Evolutionary conservation across 371 early-diverging fungal species (phyloP).

Genomic region (Lichtheimia ramosa): DNA sequence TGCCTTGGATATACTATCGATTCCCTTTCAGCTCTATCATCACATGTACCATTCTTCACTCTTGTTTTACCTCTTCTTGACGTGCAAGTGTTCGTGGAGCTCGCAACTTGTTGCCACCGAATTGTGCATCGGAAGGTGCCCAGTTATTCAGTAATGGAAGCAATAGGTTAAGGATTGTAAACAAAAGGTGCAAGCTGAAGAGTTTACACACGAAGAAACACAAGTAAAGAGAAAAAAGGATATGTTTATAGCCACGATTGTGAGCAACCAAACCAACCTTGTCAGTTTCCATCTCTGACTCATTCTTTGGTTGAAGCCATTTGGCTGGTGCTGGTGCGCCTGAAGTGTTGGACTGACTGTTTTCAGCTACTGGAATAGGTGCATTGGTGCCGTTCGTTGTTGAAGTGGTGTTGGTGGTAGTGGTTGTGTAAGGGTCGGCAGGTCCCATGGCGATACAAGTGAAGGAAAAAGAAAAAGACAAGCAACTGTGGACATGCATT

Average conservation of each 20-base stretch:
- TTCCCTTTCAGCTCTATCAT: no score
- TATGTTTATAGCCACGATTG: conserved; percentile 61
- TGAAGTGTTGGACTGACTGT: no score
- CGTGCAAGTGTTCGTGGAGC: conserved; percentile 31
- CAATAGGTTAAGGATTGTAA: conserved; percentile 27
- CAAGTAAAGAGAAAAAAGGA: conserved; percentile 38
- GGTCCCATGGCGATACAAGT: no score
- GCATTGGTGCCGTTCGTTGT: no score
- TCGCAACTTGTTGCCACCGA: conserved; percentile 46
- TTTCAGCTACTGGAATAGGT: no score
- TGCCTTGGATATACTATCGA: conserved; percentile 31
- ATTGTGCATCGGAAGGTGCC: conserved; percentile 33
- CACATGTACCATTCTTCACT: no score
- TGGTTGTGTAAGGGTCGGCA: no score
- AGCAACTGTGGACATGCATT: no score
- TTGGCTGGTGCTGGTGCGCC: conserved; percentile 2
- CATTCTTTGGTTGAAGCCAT: conserved; percentile 18
- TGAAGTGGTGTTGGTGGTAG: no score
- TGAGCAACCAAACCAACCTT: conserved; percentile 50
- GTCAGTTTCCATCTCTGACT: conserved; percentile 13
- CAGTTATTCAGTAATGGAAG: conserved; percentile 50
- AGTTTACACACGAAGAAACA: not conserved
- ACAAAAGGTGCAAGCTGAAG: no score
- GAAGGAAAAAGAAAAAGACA: no score
- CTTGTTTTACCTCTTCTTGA: conserved; percentile 35